phyloP scores from a whole-genome alignment of 257 asterid genomes.

The Ajuga chamaepitys region DNA sequence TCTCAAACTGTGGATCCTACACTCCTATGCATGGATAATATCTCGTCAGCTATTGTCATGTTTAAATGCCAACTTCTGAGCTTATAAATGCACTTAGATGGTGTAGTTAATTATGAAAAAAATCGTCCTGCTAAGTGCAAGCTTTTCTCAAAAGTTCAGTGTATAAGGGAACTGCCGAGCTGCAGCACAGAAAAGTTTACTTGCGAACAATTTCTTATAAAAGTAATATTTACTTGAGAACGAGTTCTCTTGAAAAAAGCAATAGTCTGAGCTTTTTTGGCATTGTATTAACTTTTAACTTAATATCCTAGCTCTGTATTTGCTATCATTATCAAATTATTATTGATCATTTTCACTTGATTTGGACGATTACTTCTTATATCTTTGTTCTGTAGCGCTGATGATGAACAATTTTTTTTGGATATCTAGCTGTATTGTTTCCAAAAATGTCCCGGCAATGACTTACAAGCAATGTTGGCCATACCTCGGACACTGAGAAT shows the following conservation, averaged over 20 bases:
- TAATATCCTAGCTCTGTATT: not conserved
- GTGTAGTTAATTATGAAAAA: not conserved
- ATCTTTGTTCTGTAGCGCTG: not conserved
- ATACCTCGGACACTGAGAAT: slow-evolving; percentile 97
- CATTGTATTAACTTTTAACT: not conserved
- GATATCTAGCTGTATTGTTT: slow-evolving; percentile 62
- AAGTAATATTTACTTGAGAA: too few species aligned
- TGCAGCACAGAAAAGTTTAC: not conserved
- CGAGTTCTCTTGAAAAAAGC: too few species aligned
- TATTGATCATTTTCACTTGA: not conserved
- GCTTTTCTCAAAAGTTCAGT: not conserved
- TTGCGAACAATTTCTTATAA: too few species aligned
- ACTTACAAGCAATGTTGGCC: slow-evolving; percentile 81
- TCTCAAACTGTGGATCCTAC: slow-evolving; percentile 5
- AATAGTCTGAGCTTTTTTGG: not conserved
- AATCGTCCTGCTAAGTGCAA: not conserved
- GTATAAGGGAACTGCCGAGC: not conserved
- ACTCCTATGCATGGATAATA: not conserved
- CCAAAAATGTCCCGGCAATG: slow-evolving; percentile 70
- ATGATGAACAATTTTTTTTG: slow-evolving; percentile 18
- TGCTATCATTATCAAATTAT: not conserved
- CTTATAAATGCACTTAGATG: not conserved
- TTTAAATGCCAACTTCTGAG: not conserved
- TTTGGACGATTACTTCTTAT: not conserved
- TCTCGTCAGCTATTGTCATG: slow-evolving; percentile 2